Evolutionary conservation across 306 rosid genomes (phyloP), one percentile per base, ranked within the genome.

Genomic region (Clitoria ternatea): DNA sequence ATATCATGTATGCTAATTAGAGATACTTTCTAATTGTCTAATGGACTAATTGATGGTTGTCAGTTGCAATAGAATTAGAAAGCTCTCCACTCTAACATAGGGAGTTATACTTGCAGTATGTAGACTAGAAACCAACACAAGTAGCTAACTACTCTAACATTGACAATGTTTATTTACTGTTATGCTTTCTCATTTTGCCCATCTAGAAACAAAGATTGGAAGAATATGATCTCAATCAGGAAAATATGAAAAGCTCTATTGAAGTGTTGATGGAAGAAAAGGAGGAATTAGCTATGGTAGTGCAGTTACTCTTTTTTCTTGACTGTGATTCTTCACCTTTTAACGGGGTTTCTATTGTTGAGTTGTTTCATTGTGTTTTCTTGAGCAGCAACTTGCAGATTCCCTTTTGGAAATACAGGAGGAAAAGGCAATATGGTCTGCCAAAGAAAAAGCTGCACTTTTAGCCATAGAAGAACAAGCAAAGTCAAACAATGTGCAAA

Each of bases 381-480:
- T 59, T 77, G 64, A 45, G 84, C 81, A 90, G 98, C 87, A 85
- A 80, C 96, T 90, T 50, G 81, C 97, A 47, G 88, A 94, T 79
- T 81, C 97, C 68, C 97, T 94, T 74, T 80, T 94, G 80, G 91
- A 81, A 80, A 85, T 86, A 84, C 97, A 94, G 82, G 98, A 94
- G 84, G 97, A 87, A 80, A 94, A 84, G 66, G 97, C 92, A 78
- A 72, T 90, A 55, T 87, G 96, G 96, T 81, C 87, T 12, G 78
- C 91, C 19, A 94, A 90, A 70, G 95, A 85, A 87, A 94, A 85
- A 77, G 90, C 76, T 76, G 79, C 87, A 47, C 69, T 87, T 78
- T 82, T 80, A 79, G 84, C 88, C 69, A 80, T 89, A 65, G 92
- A 85, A 81, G 91, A 87, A 71, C 84, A 81, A 69, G 62, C 85